Base-by-base conservation (phyloP, 2,329 filamentous ascomycete genomes). In the Lomentospora prolificans region DNA sequence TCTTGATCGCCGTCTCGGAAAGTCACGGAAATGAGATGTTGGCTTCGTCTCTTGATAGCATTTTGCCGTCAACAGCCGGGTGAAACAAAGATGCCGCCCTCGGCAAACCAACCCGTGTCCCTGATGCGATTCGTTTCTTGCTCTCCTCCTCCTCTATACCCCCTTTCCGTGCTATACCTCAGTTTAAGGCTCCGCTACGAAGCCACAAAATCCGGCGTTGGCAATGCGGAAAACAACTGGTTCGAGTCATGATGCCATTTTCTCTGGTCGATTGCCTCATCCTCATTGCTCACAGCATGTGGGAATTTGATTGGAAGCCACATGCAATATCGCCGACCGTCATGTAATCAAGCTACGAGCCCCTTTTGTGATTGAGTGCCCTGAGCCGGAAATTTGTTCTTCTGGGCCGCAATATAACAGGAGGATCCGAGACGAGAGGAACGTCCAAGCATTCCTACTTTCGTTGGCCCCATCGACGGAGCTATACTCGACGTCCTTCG, bases 71-170 rank as follows among this genome's bases (percentile, higher is more conserved):
- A 22, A 22, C 10, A 3, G 1, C 22, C 22, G 44, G 44, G 44
- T 48, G 44, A 48, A 48, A 48, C 44, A 48, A 48, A 12, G 44
- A 19, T 48, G 44, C 44, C 44, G 44, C 22, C 22, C 44, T 48
- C 44, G 44, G 44, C 44, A 25, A 48, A 22, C 10, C n/a, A 25
- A 12, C 44, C 44, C 44, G 44, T 22, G 44, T 14, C 22, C 24
- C 17, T 48, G 44, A 48, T 19, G 44, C 44, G 44, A 48, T 48
- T 10, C 4, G 6, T 41, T 19, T 17, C 9, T 12, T 41, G 36
- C 3, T 48, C 10, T 9, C 22, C 22, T 48, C 5, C 12, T 10
- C 22, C 17, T 48, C 22, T 41, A 7, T 8, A 9, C 5, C 8
- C n/a, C n/a, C 17, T 17, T 41, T n/a, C n/a, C 36, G 7, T 17